These are phyloP conservation scores for Colletotrichum godetiae DNA, from an alignment of 2,329 filamentous ascomycete genomes.

Conservation along the genomic window DNA sequence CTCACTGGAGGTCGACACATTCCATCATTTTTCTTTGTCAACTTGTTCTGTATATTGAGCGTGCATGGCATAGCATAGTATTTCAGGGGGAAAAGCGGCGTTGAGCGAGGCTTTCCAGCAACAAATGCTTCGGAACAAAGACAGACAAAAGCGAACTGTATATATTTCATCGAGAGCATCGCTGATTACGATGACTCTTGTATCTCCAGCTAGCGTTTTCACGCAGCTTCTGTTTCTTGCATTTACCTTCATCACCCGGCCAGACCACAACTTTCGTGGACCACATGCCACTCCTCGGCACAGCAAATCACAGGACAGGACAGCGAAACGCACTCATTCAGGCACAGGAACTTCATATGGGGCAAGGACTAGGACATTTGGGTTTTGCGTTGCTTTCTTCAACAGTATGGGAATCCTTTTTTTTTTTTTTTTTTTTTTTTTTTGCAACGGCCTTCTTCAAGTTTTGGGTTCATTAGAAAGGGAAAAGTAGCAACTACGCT, in stretches of 20 bases:
- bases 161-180: conserved; percentile 21
- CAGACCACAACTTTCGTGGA: conserved; percentile 7
- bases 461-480: conserved; percentile 31
- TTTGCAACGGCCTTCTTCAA: background rate
- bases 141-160: conserved; percentile 34
- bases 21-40: conserved; percentile 35
- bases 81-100: conserved; percentile 33
- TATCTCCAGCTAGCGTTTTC: conserved; percentile 11
- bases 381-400: background rate
- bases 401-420: background rate
- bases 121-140: conserved; percentile 30
- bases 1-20: conserved; percentile 33
- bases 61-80: conserved; percentile 46
- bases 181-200: conserved; percentile 9
- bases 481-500: conserved; percentile 36
- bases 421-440: background rate
- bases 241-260: conserved; percentile 3
- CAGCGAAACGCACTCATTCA: conserved; percentile 26
- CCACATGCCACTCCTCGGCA: conserved; percentile 18
- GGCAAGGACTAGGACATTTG: conserved; percentile 1
- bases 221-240: conserved; percentile 11
- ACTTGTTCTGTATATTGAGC: conserved; percentile 50
- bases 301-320: background rate
- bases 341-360: conserved; percentile 13
- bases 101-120: conserved; percentile 28